Conservation (phyloP, 768 basidiomycete species). For the Boletus subparvulus region DNA sequence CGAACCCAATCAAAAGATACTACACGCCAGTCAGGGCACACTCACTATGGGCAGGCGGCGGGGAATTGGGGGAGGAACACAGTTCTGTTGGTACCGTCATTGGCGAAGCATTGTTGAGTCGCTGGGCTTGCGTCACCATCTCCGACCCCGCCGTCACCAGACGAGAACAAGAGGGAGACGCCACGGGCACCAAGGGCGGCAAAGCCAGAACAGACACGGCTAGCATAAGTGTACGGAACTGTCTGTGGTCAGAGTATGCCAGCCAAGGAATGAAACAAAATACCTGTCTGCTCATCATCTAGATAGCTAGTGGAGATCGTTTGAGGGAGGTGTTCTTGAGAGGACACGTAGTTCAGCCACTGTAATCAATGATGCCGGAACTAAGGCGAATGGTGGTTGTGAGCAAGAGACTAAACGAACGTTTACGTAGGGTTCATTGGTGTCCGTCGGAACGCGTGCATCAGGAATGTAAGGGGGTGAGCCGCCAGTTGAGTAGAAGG, state of each 20-base stretch:
- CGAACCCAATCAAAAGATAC: background rate
- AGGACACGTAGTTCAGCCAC: slow-evolving; percentile 64
- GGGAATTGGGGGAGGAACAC: slow-evolving; percentile 63
- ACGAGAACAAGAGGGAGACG: slow-evolving; percentile 60
- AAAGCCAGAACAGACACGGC: slow-evolving; percentile 57
- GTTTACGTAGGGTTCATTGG: slow-evolving; percentile 50
- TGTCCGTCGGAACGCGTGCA: slow-evolving; percentile 34
- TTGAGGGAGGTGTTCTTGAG: slow-evolving; percentile 47
- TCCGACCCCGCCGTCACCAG: slow-evolving; percentile 70
- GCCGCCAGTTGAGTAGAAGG: slow-evolving; percentile 64
- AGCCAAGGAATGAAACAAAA: background rate
- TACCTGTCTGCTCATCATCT: slow-evolving; percentile 71
- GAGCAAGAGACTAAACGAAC: slow-evolving; percentile 28
- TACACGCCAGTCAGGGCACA: background rate
- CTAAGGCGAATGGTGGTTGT: background rate
- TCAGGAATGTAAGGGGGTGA: slow-evolving; percentile 59
- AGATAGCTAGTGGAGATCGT: slow-evolving; percentile 73
- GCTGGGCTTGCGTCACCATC: slow-evolving; percentile 54
- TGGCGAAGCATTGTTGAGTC: slow-evolving; percentile 54
- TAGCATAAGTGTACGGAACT: slow-evolving; percentile 61
- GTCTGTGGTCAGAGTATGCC: background rate
- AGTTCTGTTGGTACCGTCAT: slow-evolving; percentile 54
- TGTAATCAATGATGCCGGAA: slow-evolving; percentile 23
- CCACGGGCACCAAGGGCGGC: slow-evolving; percentile 72
- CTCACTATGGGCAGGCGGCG: slow-evolving; percentile 56